Base-by-base conservation (phyloP, 176 grass and related monocot genomes). In the Chloris gayana region DNA sequence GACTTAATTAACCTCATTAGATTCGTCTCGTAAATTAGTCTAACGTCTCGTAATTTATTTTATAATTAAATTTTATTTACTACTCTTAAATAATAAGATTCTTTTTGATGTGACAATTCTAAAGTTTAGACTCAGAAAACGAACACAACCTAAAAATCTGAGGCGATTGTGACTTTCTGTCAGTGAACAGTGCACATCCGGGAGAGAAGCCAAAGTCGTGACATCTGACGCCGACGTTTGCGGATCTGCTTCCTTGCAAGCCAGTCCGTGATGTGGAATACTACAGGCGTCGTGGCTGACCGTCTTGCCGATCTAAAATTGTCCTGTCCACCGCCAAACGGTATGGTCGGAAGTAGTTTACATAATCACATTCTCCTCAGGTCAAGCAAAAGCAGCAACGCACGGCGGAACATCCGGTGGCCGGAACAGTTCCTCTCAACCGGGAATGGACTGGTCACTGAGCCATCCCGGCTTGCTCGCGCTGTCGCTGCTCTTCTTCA, bases 401-500 rank as follows among this genome's bases (percentile, higher is more conserved):
- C 74, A 30, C 56, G 14, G 73, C 53, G 7, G 53, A n/a, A 3
- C 47, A 19, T 26, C 9, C 50, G 9, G 35, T 37, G 9, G 8
- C 54, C 14, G 84, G 26, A 60, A 61, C 42, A 3, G 12, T 9
- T 18, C 31, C 58, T 77, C 42, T 12, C 57, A 2, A 3, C 42
- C 50, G 33, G 67, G 11, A 53, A 84, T 84, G 87, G 81, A 80
- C 8, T 54, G 78, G 51, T 53, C 29, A 1, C 19, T 33, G 85
- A 64, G 27, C 78, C 67, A 60, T 0, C 78, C 42, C 15, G 29
- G 73, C 14, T 42, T 81, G 51, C 19, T 65, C 41, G 51, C 82
- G 18, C 54, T 80, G 44, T 24, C 30, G 17, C 57, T 80, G 9
- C 21, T 81, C 15, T 54, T 77, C 39, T 35, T 77, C 18, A 17